Percentiles rank a stretch among this genome's conserved stretches.
Evolutionary conservation across 2,329 filamentous ascomycete genomes (phyloP).

Genomic region (Ascocoryne sarcoides): DNA sequence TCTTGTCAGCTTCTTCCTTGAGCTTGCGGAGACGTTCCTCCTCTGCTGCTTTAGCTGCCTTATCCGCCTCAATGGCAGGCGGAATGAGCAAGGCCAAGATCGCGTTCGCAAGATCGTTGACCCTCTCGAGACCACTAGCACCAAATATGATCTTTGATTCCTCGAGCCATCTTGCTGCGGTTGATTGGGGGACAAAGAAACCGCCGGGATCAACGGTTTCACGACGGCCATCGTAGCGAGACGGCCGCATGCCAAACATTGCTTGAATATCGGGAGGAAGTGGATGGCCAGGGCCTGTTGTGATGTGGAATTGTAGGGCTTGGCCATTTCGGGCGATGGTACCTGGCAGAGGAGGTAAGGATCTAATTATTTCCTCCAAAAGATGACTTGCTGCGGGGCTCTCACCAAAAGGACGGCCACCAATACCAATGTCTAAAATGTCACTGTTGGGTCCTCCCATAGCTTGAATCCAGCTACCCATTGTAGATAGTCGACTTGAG

Average conservation of each 20-base stretch:
- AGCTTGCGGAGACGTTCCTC: slow-evolving; percentile 46
- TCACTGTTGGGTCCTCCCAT: slow-evolving; percentile 29
- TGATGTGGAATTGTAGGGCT: slow-evolving; percentile 52
- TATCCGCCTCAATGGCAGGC: slow-evolving; percentile 73
- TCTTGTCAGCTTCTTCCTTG: slow-evolving; percentile 53
- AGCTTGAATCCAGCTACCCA: slow-evolving; percentile 44
- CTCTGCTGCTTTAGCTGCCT: slow-evolving; percentile 53
- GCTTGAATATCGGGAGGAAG: slow-evolving; percentile 43
- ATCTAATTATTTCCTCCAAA: slow-evolving; percentile 26
- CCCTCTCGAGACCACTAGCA: slow-evolving; percentile 56
- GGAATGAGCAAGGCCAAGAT: slow-evolving; percentile 71
- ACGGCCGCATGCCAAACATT: slow-evolving; percentile 30
- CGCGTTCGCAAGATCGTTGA: slow-evolving; percentile 55
- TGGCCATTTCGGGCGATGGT: slow-evolving; percentile 36
- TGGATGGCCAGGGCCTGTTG: slow-evolving; percentile 39
- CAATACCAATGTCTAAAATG: slow-evolving; percentile 26
- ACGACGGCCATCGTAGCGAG: slow-evolving; percentile 19
- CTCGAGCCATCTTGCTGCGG: slow-evolving; percentile 74
- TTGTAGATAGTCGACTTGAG: slow-evolving; percentile 39
- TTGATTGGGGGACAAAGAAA: slow-evolving; percentile 60
- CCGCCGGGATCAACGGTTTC: slow-evolving; percentile 26
- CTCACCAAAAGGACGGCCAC: slow-evolving; percentile 26
- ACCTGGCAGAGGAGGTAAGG: slow-evolving; percentile 26
- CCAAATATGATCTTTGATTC: slow-evolving; percentile 85
- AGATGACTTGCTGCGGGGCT: slow-evolving; percentile 20